Evolutionary conservation across 163 green algal genomes (phyloP).

Genomic region (Scenedesmus sp.): DNA sequence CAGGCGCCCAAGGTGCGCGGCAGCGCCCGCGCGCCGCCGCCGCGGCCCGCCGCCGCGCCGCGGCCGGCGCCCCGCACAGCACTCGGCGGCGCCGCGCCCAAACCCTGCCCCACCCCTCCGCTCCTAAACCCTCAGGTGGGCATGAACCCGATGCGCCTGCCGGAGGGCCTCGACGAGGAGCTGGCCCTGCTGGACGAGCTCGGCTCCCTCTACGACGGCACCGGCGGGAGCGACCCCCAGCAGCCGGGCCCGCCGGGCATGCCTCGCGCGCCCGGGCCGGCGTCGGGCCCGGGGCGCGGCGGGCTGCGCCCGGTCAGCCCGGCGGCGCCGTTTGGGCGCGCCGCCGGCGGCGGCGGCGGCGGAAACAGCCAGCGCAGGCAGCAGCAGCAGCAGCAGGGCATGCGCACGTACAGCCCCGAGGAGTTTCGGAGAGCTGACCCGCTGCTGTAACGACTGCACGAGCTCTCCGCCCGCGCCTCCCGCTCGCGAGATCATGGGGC

Average conservation of each 20-base stretch:
- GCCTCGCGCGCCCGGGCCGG: too few relatives aligned
- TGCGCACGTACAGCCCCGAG: conserved; percentile 30
- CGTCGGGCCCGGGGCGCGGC: neutral
- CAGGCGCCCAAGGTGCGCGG: conserved; percentile 17
- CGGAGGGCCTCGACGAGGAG: conserved; percentile 61
- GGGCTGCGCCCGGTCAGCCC: neutral
- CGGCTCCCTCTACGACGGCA: conserved; percentile 32
- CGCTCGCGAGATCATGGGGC: too few relatives aligned
- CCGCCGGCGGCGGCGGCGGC: neutral
- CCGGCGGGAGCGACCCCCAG: neutral
- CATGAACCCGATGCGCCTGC: conserved; percentile 73
- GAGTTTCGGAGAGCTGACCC: too few relatives aligned
- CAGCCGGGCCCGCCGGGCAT: neutral
- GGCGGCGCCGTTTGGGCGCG: neutral
- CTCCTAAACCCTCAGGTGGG: too few relatives aligned
- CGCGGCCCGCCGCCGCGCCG: too few relatives aligned
- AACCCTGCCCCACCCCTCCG: too few relatives aligned
- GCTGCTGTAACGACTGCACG: too few relatives aligned
- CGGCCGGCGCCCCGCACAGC: too few relatives aligned
- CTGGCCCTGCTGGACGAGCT: conserved; percentile 62
- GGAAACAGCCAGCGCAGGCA: conserved; percentile 11
- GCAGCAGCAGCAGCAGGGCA: conserved; percentile 29
- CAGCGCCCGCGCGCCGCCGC: too few relatives aligned
- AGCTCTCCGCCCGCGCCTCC: too few relatives aligned
- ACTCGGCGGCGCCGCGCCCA: too few relatives aligned